phyloP scores from a whole-genome alignment of 2,329 filamentous ascomycete species.

The Penicillium paneum region DNA sequence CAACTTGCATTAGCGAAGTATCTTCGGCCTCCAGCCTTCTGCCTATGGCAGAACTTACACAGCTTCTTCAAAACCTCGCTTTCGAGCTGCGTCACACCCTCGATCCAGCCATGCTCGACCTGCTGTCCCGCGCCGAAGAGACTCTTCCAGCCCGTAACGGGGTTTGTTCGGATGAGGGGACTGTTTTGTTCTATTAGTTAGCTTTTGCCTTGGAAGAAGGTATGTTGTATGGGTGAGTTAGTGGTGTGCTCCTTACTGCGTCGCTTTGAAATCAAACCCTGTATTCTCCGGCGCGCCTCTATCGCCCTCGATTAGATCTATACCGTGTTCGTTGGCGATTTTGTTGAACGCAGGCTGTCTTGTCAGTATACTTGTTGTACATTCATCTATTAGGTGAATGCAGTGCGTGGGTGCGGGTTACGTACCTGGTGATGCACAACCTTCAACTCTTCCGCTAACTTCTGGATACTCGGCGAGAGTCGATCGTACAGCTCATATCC shows the following conservation, averaged over 20 bases:
- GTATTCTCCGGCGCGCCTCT: background rate
- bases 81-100: background rate
- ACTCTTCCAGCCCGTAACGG: background rate
- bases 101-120: background rate
- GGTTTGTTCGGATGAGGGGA: background rate
- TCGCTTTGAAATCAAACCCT: background rate
- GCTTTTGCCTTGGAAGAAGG: too few species aligned
- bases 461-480: background rate
- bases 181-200: background rate
- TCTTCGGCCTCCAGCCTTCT: background rate
- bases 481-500: background rate
- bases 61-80: background rate
- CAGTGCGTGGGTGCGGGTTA: too few species aligned
- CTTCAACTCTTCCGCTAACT: background rate
- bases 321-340: background rate
- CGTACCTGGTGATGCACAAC: background rate
- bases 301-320: background rate
- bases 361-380: background rate
- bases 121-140: background rate
- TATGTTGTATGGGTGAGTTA: too few species aligned
- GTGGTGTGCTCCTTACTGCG: background rate
- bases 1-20: background rate
- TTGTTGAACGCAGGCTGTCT: background rate
- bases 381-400: too few species aligned
- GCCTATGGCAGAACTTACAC: background rate